Conservation (phyloP, 1,284 basidiomycete species). For the Puccinia polysora region DNA sequence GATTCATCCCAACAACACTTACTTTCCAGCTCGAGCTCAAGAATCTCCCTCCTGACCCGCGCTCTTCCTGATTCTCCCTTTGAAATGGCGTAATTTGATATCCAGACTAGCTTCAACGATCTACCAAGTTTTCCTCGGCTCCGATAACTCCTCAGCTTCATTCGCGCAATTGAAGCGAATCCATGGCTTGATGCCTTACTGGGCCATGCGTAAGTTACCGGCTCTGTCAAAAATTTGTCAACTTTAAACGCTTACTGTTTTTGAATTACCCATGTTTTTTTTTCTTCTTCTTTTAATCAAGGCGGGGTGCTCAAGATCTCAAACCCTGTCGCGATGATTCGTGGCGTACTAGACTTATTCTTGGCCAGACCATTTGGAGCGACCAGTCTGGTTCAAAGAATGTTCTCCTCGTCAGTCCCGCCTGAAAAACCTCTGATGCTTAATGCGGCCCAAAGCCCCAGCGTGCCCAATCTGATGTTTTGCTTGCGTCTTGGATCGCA, state of each 20-base stretch:
- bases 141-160: slow-evolving; percentile 84
- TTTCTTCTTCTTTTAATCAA: slow-evolving; percentile 62
- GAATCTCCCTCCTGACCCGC: background rate
- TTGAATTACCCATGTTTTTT: background rate
- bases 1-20: slow-evolving; percentile 49
- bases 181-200: slow-evolving; percentile 96
- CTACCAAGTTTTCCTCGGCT: slow-evolving; percentile 88
- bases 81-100: slow-evolving; percentile 4
- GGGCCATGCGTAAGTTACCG: slow-evolving; percentile 38
- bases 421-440: background rate
- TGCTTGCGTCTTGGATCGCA: too few relatives aligned
- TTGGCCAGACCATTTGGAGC: slow-evolving; percentile 96
- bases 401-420: slow-evolving; percentile 29
- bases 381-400: slow-evolving; percentile 72
- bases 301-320: slow-evolving; percentile 86
- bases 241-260: background rate
- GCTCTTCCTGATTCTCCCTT: slow-evolving; percentile 45
- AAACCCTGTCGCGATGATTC: slow-evolving; percentile 94
- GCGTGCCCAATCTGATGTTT: slow-evolving; percentile 52
- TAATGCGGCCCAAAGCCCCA: too few relatives aligned
- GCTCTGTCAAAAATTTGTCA: background rate
- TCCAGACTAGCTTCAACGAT: slow-evolving; percentile 84
- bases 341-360: slow-evolving; percentile 86
- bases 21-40: slow-evolving; percentile 38
- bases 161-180: slow-evolving; percentile 83